These are phyloP conservation scores for Fusarium foetens DNA, from an alignment of 2,329 filamentous ascomycete genomes.

Conservation along the genomic window DNA sequence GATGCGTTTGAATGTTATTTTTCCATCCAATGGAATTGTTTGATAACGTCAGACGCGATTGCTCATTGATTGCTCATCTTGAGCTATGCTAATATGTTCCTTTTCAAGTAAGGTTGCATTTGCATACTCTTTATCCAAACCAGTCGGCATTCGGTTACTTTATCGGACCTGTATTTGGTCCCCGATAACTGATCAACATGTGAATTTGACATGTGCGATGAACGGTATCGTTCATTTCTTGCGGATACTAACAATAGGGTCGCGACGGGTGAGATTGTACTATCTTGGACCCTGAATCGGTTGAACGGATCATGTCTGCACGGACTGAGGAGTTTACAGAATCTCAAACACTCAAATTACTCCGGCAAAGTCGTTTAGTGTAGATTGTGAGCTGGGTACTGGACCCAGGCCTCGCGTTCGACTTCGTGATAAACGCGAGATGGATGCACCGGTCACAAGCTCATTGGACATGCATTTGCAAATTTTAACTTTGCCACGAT, in stretches of 20 bases:
- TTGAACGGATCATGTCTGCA: not conserved
- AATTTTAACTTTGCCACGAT: not conserved
- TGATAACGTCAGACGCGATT: conserved; percentile 23
- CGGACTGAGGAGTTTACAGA: not conserved
- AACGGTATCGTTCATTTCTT: too few species aligned
- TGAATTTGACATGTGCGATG: conserved; percentile 10
- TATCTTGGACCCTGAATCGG: not conserved
- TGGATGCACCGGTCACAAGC: not conserved
- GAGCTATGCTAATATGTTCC: conserved; percentile 10
- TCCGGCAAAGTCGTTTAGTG: not conserved
- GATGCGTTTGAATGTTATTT: conserved; percentile 30
- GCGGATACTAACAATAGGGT: not conserved
- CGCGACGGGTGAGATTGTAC: not conserved
- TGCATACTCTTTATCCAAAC: conserved; percentile 13
- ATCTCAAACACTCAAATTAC: not conserved
- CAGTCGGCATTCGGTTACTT: conserved; percentile 34
- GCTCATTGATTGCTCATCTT: conserved; percentile 24
- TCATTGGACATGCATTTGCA: not conserved
- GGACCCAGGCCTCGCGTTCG: not conserved
- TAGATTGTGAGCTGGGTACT: not conserved
- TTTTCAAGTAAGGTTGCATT: conserved; percentile 10
- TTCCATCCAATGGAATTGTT: conserved; percentile 27
- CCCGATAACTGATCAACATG: conserved; percentile 19
- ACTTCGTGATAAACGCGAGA: not conserved
- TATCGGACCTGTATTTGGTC: conserved; percentile 14